Percentiles rank a stretch among this genome's conserved stretches.
phyloP scores from a whole-genome alignment of 2,329 filamentous ascomycete genomes.

The Clarireedia monteithiana region DNA sequence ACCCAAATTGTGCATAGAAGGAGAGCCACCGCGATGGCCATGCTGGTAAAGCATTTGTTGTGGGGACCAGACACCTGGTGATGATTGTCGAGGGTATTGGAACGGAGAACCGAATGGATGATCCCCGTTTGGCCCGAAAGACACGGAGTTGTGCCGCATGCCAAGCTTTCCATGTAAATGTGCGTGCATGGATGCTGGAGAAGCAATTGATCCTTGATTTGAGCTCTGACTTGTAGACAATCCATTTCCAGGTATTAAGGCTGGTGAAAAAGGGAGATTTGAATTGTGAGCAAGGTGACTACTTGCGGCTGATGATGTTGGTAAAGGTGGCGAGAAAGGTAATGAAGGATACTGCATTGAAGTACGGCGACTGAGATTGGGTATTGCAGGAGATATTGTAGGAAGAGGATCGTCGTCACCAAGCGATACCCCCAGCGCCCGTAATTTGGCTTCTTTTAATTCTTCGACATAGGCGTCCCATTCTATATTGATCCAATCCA shows the following conservation, averaged over 20 bases:
- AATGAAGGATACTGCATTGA: slow-evolving; percentile 69
- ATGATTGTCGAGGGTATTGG: slow-evolving; percentile 56
- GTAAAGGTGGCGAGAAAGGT: slow-evolving; percentile 77
- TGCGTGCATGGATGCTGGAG: slow-evolving; percentile 62
- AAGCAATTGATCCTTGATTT: slow-evolving; percentile 56
- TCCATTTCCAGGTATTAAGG: slow-evolving; percentile 52
- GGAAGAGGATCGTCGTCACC: slow-evolving; percentile 62
- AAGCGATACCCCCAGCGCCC: slow-evolving; percentile 79
- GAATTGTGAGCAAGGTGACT: slow-evolving; percentile 45
- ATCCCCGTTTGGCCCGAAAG: slow-evolving; percentile 48
- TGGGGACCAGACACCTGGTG: slow-evolving; percentile 50
- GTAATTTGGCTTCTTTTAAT: slow-evolving; percentile 83
- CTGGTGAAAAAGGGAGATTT: slow-evolving; percentile 44
- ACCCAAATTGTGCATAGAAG: slow-evolving; percentile 48
- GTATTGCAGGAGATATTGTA: slow-evolving; percentile 59
- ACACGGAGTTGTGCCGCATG: slow-evolving; percentile 61
- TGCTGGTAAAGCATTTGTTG: slow-evolving; percentile 45
- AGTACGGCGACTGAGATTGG: slow-evolving; percentile 53
- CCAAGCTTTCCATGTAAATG: slow-evolving; percentile 49
- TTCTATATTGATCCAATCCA: slow-evolving; percentile 25
- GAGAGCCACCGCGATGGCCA: slow-evolving; percentile 52
- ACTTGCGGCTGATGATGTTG: slow-evolving; percentile 70
- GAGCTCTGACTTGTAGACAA: slow-evolving; percentile 56
- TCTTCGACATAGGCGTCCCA: slow-evolving; percentile 77
- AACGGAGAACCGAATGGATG: slow-evolving; percentile 57